Evolutionary conservation across 2,329 filamentous ascomycete genomes (phyloP), one percentile per base, ranked within the genome.

Genomic region (Hortaea werneckii): DNA sequence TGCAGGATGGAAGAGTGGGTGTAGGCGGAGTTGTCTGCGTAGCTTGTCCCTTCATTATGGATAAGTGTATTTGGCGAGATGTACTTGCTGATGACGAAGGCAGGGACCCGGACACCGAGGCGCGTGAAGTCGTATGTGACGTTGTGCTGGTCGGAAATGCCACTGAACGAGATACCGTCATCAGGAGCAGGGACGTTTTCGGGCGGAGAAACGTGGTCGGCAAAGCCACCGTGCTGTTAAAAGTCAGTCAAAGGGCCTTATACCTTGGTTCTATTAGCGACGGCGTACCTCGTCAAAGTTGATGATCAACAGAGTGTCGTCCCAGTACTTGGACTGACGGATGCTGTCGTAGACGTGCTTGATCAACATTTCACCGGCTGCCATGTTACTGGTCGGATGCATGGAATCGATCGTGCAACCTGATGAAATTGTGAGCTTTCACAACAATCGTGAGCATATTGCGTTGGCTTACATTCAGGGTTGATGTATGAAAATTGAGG

Each of bases 291-390:
- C 32, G 32, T 35, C 32, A n/a, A 35, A 35, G 32, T 35, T 39
- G 52, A 67, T 55, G 47, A 69, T 63, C 29, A 69, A 56, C 28
- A 67, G 50, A 11, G 60, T 65, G 11, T 62, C 60, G 43, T 67
- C 60, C 64, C 66, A 68, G 53, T 67, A 66, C 42, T 61, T 48
- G 5, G 63, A 66, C n/a, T 55, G 51, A 37, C 66, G 64, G n/a
- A 68, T 49, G n/a, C 64, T 61, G 47, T 68, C 65, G 51, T 68
- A 68, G n/a, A 67, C 41, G 45, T 67, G 63, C 53, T 68, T 68
- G 51, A 68, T 59, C 55, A 67, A 58, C 44, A 60, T 55, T 44
- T 67, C 64, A 26, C 65, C 66, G 4, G 63, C 57, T 11, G 65
- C 60, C 55, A 65, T 63, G 44, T 62, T 64, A 41, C 58, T 62